A percentile compares a stretch with the other conserved stretches of the same genome.
Evolutionary conservation across 2,329 filamentous ascomycete species (phyloP).

Genomic region (Colletotrichum salicis): DNA sequence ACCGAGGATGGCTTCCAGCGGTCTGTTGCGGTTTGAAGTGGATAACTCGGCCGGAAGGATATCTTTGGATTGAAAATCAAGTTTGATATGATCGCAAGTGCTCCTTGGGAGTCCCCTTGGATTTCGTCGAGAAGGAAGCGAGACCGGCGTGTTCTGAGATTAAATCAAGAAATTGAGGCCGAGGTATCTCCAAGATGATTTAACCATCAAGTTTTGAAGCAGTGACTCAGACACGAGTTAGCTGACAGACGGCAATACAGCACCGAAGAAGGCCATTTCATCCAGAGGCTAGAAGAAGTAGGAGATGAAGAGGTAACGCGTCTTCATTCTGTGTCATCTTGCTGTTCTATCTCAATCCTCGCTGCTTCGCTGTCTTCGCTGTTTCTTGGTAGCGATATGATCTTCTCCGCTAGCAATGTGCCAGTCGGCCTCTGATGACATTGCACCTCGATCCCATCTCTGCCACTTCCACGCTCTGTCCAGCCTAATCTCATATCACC

Average conservation of each 20-base stretch:
- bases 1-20: constrained; percentile 20
- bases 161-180: neutral
- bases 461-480: no score
- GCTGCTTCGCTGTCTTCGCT: neutral
- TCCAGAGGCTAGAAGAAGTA: no score
- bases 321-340: neutral
- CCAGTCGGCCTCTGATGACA: no score
- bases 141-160: neutral
- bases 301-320: neutral
- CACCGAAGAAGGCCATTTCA: neutral
- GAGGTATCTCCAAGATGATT: neutral
- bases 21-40: constrained; percentile 23
- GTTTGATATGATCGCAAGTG: neutral
- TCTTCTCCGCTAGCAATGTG: no score
- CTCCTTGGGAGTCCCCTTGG: neutral
- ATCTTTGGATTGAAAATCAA: neutral
- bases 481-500: no score
- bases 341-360: neutral
- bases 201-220: neutral
- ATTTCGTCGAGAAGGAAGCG: neutral
- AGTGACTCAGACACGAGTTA: neutral
- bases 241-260: neutral
- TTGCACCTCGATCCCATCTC: no score
- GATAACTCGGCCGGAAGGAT: constrained; percentile 2
- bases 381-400: no score